Evolutionary conservation across 352 stramenopile genomes (phyloP).

Genomic region (Phytophthora idaei): DNA sequence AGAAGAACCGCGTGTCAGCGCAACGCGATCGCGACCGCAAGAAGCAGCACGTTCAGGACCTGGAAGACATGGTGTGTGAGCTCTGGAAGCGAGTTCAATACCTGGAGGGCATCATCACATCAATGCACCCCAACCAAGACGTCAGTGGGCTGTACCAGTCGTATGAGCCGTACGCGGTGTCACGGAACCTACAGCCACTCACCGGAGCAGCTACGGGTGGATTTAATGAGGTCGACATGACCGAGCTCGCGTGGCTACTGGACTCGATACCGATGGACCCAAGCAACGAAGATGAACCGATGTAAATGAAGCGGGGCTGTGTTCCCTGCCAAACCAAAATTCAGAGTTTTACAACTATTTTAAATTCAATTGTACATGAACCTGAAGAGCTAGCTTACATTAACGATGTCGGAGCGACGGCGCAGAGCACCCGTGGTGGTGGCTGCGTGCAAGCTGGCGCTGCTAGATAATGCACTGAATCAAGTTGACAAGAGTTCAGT

Average conservation of each 20-base stretch:
- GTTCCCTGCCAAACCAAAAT: constrained; percentile 3
- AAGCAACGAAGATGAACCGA: constrained; percentile 20
- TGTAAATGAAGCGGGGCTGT: constrained; percentile 12
- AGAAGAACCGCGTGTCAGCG: constrained; percentile 74
- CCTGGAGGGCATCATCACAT: constrained; percentile 51
- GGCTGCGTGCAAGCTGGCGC: no score
- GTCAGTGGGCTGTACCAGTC: constrained; percentile 43
- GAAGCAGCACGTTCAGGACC: constrained; percentile 59
- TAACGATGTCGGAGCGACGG: background rate
- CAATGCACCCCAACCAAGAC: constrained; percentile 43
- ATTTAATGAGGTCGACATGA: constrained; percentile 35
- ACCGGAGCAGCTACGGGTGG: constrained; percentile 7
- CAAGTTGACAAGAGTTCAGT: background rate
- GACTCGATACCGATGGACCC: constrained; percentile 36
- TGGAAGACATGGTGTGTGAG: constrained; percentile 63
- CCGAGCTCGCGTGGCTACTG: constrained; percentile 38
- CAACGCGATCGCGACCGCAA: constrained; percentile 62
- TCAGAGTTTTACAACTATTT: constrained; percentile 4
- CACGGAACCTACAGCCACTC: constrained; percentile 19
- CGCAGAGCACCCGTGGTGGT: background rate
- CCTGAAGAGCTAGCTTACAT: background rate
- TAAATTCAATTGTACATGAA: constrained; percentile 16
- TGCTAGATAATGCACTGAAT: constrained; percentile 2
- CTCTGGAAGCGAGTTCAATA: constrained; percentile 68
- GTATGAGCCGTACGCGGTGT: constrained; percentile 41